A percentile compares a stretch with the other conserved stretches of the same genome.
Evolutionary conservation across 768 basidiomycete genomes (phyloP).

Genomic region (Tricholoma matsutake): DNA sequence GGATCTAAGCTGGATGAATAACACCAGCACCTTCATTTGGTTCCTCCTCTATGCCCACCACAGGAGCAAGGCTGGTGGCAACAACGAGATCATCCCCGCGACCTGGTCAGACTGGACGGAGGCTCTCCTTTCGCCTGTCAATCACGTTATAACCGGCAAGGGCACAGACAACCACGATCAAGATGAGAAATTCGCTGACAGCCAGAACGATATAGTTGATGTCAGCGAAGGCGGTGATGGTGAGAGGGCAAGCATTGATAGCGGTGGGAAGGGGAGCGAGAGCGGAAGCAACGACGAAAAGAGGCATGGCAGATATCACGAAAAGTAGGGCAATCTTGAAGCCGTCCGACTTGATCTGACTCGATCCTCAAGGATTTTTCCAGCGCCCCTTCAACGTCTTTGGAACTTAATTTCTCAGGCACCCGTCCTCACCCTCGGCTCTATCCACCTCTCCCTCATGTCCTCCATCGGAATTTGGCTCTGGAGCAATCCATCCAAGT

Average conservation of each 20-base stretch:
- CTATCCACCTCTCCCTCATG: conserved; percentile 6
- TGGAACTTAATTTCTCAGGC: background rate
- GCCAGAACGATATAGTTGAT: too few relatives aligned
- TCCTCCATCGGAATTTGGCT: conserved; percentile 8
- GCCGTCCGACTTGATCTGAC: too few relatives aligned
- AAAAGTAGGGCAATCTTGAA: too few relatives aligned
- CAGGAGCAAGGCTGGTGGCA: conserved; percentile 1
- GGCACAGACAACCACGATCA: too few relatives aligned
- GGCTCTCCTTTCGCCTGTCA: background rate
- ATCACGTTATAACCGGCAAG: too few relatives aligned
- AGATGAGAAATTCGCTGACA: too few relatives aligned
- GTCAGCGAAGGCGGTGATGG: too few relatives aligned
- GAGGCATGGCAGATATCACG: too few relatives aligned
- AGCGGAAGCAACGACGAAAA: background rate
- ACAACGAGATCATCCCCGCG: background rate
- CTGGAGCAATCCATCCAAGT: conserved; percentile 1
- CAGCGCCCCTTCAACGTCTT: background rate
- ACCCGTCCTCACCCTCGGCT: conserved; percentile 1
- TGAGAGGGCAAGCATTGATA: background rate
- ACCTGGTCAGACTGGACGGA: background rate
- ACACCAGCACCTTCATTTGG: conserved; percentile 1
- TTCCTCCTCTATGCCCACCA: conserved; percentile 5
- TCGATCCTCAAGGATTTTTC: too few relatives aligned
- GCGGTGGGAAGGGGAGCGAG: background rate
- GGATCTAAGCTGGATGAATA: conserved; percentile 3